Percentiles rank a stretch among this genome's conserved stretches.
Evolutionary conservation across 2,329 filamentous ascomycete genomes (phyloP).

Genomic region (Cladorrhinum sp.): DNA sequence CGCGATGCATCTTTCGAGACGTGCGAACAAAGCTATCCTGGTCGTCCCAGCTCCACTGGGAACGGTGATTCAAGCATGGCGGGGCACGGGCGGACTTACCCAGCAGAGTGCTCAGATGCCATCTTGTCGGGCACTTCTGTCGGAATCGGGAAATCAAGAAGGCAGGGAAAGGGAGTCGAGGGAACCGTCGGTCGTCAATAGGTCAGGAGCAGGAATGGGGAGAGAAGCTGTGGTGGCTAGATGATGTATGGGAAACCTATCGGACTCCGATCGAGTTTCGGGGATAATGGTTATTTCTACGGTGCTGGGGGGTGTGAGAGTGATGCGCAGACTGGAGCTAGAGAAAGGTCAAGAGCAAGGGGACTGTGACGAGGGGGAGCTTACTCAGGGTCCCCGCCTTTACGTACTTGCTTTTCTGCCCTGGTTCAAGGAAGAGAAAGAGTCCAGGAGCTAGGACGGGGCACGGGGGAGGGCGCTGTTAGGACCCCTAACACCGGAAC

Average conservation of each 20-base stretch:
- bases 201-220: slow-evolving; percentile 2
- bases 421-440: slow-evolving; percentile 11
- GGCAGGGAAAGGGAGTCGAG: slow-evolving; percentile 9
- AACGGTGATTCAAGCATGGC: slow-evolving; percentile 17
- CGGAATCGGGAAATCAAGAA: slow-evolving; percentile 1
- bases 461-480: slow-evolving; percentile 8
- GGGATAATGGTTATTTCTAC: slow-evolving; percentile 31
- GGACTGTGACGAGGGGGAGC: slow-evolving; percentile 30
- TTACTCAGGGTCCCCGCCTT: slow-evolving; percentile 34
- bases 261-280: slow-evolving; percentile 24
- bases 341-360: slow-evolving; percentile 23
- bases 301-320: slow-evolving; percentile 19
- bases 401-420: slow-evolving; percentile 21
- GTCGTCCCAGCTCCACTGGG: slow-evolving; percentile 20
- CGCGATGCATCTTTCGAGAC: not conserved
- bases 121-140: slow-evolving; percentile 25
- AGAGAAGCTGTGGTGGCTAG: slow-evolving; percentile 11
- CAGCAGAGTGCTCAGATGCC: slow-evolving; percentile 31
- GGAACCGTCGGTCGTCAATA: slow-evolving; percentile 9
- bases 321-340: slow-evolving; percentile 29
- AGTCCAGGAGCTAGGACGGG: slow-evolving; percentile 17
- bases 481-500: slow-evolving; percentile 13
- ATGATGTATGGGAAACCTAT: slow-evolving; percentile 17
- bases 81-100: slow-evolving; percentile 31
- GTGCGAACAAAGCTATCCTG: slow-evolving; percentile 16